These are phyloP conservation scores for Nothopassalora personata DNA, from an alignment of 2,329 filamentous ascomycete species.

Conservation along the genomic window DNA sequence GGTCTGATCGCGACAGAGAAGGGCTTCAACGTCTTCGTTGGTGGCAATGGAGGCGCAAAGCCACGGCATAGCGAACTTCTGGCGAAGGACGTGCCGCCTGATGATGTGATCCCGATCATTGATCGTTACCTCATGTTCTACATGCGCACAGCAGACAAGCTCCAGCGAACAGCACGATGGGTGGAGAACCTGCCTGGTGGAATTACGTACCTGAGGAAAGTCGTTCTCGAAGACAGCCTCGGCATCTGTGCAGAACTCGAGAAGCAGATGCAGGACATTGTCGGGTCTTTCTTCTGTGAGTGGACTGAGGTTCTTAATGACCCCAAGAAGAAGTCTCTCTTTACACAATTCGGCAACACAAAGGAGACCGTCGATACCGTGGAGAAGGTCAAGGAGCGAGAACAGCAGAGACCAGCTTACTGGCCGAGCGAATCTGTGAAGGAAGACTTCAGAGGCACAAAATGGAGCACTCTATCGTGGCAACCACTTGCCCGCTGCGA, in stretches of 20 bases:
- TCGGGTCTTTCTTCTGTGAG: constrained; percentile 82
- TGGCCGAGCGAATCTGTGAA: constrained; percentile 66
- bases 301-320: constrained; percentile 77
- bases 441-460: constrained; percentile 65
- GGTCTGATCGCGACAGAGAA: constrained; percentile 89
- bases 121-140: constrained; percentile 92
- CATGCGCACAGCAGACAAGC: constrained; percentile 83
- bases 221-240: constrained; percentile 78
- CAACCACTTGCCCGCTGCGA: constrained; percentile 68
- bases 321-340: constrained; percentile 62
- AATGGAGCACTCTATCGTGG: constrained; percentile 68
- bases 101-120: constrained; percentile 75
- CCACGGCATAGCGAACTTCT: constrained; percentile 77
- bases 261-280: constrained; percentile 79
- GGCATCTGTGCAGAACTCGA: constrained; percentile 81
- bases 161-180: constrained; percentile 86
- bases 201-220: constrained; percentile 74
- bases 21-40: constrained; percentile 89
- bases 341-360: constrained; percentile 82
- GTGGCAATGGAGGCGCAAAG: constrained; percentile 81
- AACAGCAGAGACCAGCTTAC: constrained; percentile 67
- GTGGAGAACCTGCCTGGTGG: constrained; percentile 78
- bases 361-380: constrained; percentile 60
- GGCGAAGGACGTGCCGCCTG: constrained; percentile 77
- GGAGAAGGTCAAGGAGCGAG: constrained; percentile 66